phyloP scores from a whole-genome alignment of 371 early-diverging fungal genomes.

The Zancudomyces culisetae region DNA sequence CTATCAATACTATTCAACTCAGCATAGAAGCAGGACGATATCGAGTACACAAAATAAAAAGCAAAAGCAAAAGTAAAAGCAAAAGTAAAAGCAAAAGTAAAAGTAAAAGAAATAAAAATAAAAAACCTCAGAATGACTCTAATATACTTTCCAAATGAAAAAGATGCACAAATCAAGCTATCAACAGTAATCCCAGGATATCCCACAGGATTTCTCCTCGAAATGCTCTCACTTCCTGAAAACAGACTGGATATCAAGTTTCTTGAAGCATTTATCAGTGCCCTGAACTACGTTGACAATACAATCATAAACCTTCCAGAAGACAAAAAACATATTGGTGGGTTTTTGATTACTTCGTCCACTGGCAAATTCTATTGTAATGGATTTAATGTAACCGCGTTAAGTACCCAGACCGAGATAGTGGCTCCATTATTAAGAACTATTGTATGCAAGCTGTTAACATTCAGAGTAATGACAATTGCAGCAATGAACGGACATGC shows the following conservation, averaged over 20 bases:
- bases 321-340: constrained; percentile 19
- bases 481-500: constrained; percentile 71
- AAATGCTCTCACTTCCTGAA: constrained; percentile 25
- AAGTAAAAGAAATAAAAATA: too few relatives aligned
- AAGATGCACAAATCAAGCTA: constrained; percentile 9
- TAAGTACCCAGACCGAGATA: constrained; percentile 11
- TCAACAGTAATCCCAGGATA: constrained; percentile 12
- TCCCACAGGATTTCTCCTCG: constrained; percentile 15
- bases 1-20: too few relatives aligned
- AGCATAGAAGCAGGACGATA: too few relatives aligned
- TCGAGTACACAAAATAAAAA: too few relatives aligned
- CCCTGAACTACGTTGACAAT: constrained; percentile 39
- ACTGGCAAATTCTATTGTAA: constrained; percentile 56
- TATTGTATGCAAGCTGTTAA: constrained; percentile 33
- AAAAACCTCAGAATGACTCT: too few relatives aligned
- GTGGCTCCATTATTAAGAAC: constrained; percentile 28
- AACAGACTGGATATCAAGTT: constrained; percentile 47
- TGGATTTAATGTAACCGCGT: constrained; percentile 29
- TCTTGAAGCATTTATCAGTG: constrained; percentile 30
- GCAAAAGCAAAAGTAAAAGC: too few relatives aligned
- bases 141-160: background rate
- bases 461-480: constrained; percentile 54
- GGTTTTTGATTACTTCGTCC: constrained; percentile 40
- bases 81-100: too few relatives aligned
- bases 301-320: constrained; percentile 16